Percentiles rank a stretch among this genome's conserved stretches.
These are phyloP conservation scores for Bombardia bombarda DNA, from an alignment of 495 filamentous ascomycete genomes.

Conservation along the genomic window DNA sequence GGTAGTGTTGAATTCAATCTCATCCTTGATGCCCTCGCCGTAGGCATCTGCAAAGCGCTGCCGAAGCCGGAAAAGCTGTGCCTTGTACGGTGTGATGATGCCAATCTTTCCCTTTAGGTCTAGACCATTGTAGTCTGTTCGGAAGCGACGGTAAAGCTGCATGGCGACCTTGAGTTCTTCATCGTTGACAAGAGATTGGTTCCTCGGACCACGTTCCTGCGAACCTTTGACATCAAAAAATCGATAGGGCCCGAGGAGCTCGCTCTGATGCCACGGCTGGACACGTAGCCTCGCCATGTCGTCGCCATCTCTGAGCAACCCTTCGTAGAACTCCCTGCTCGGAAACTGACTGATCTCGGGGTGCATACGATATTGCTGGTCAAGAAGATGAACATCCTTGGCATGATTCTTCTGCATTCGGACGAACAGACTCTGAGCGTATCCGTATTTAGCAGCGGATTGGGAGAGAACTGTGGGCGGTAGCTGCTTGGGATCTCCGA, in stretches of 20 bases:
- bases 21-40: constrained; percentile 65
- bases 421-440: constrained; percentile 96
- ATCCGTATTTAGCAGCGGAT: constrained; percentile 85
- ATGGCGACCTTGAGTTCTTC: constrained; percentile 81
- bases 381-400: constrained; percentile 83
- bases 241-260: constrained; percentile 81
- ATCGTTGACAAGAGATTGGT: constrained; percentile 83
- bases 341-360: constrained; percentile 89
- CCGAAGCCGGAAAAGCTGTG: constrained; percentile 76
- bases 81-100: constrained; percentile 96
- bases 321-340: constrained; percentile 85
- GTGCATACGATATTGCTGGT: constrained; percentile 98
- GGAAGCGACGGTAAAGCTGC: constrained; percentile 70
- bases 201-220: constrained; percentile 65
- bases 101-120: constrained; percentile 81
- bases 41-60: constrained; percentile 59
- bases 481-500: constrained; percentile 95
- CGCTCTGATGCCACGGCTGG: constrained; percentile 77
- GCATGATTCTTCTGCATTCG: constrained; percentile 92
- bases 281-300: constrained; percentile 68
- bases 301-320: constrained; percentile 71
- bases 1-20: constrained; percentile 94
- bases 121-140: constrained; percentile 56
- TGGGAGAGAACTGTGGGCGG: constrained; percentile 93
- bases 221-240: constrained; percentile 94